phyloP scores from a whole-genome alignment of 75 land plant species.

The Pinus albicaulis region DNA sequence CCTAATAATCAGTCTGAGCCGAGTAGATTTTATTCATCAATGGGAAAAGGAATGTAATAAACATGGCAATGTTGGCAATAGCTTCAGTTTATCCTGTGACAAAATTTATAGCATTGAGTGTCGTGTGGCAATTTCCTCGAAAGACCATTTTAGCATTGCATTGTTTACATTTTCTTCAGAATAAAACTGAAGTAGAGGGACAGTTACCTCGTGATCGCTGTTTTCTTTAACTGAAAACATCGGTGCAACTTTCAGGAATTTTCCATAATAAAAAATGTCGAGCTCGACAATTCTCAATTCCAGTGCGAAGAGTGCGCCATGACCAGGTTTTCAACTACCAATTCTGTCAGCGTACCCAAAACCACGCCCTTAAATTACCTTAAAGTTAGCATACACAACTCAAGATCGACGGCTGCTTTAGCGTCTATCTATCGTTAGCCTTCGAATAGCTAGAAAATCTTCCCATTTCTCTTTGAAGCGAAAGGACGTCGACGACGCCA shows the following conservation, averaged over 20 bases:
- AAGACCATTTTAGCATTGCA: neutral
- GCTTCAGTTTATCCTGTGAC: neutral
- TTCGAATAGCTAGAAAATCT: neutral
- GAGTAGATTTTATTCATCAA: neutral
- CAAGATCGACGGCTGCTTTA: too few relatives aligned
- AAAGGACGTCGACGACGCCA: neutral
- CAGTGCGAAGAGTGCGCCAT: neutral
- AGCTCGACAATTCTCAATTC: neutral
- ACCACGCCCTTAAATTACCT: neutral
- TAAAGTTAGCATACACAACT: too few relatives aligned
- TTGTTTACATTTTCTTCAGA: neutral
- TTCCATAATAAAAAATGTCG: neutral
- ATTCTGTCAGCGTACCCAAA: neutral
- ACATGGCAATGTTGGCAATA: neutral
- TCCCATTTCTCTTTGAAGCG: too few relatives aligned
- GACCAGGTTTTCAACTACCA: neutral
- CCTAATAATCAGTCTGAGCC: slow-evolving; percentile 1
- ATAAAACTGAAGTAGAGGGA: neutral
- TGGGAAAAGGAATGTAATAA: neutral
- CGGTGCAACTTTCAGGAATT: neutral
- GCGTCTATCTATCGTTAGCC: neutral
- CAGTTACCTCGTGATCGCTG: neutral
- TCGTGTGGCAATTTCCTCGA: too few relatives aligned
- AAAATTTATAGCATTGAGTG: too few relatives aligned
- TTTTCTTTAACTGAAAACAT: neutral